These are phyloP conservation scores for Starmerella stellata DNA, from an alignment of 805 yeast species.

Conservation along the genomic window DNA sequence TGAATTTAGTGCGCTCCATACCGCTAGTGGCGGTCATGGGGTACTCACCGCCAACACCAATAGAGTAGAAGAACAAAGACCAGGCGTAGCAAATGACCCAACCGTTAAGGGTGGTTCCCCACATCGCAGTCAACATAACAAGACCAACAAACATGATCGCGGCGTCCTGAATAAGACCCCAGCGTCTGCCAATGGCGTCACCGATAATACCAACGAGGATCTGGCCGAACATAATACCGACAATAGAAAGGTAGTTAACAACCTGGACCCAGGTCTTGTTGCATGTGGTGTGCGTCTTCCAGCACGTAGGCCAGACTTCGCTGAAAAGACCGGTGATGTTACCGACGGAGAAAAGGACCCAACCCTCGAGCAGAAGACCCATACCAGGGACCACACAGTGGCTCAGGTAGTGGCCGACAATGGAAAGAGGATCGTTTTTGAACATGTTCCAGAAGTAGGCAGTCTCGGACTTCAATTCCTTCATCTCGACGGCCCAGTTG, in stretches of 20 bases:
- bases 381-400: slow-evolving; percentile 26
- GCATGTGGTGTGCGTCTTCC: slow-evolving; percentile 20
- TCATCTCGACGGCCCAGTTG: slow-evolving; percentile 18
- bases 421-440: slow-evolving; percentile 23
- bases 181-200: slow-evolving; percentile 42
- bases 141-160: slow-evolving; percentile 41
- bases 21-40: slow-evolving; percentile 48
- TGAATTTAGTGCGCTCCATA: slow-evolving; percentile 35
- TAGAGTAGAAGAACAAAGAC: slow-evolving; percentile 32
- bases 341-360: slow-evolving; percentile 25
- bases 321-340: slow-evolving; percentile 21
- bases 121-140: slow-evolving; percentile 39
- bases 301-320: slow-evolving; percentile 25
- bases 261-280: slow-evolving; percentile 23
- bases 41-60: slow-evolving; percentile 51
- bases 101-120: slow-evolving; percentile 37
- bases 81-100: slow-evolving; percentile 35
- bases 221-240: slow-evolving; percentile 45
- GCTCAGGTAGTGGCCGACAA: slow-evolving; percentile 23
- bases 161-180: slow-evolving; percentile 43
- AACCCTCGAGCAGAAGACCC: slow-evolving; percentile 26
- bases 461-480: slow-evolving; percentile 20
- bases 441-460: slow-evolving; percentile 17
- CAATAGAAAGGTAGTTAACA: slow-evolving; percentile 23
- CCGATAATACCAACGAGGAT: slow-evolving; percentile 38